Base-by-base conservation (phyloP, 2,329 filamentous ascomycete species). In the Metarhizium robertsii region DNA sequence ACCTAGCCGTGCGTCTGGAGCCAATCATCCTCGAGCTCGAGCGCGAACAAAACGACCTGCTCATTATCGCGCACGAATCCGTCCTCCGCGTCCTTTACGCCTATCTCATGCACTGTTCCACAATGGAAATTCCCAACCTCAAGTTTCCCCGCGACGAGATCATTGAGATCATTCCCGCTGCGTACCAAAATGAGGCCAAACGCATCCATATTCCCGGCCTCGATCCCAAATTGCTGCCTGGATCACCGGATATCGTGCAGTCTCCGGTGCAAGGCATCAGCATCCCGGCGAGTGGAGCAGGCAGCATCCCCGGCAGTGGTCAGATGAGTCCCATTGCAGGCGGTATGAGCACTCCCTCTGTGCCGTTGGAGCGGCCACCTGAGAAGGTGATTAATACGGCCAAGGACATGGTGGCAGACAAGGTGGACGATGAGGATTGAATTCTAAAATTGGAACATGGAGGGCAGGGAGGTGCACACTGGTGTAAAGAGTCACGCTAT, bases 41-140 rank as follows among this genome's bases (percentile, higher is more conserved):
- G 75, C 86, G 94, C 47, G 94, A 99, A 73, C 90, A 96, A 64
- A 95, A 95, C 61, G 94, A 99, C 68, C 80, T 99, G n/a, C 81
- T 99, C 53, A 96, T 99, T 67, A 96, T 99, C 62, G 94, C 94
- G 0, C 94, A 99, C 70, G 94, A 99, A 71, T 95, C 90, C 53
- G 94, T 99, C n/a, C 80, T 99, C 50, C 88, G 94, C 47, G 94
- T 99, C 29, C 80, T 99, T 3, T 99, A 99, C 68, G 92, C 92
- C 29, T 99, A 99, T 71, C 79, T 99, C 43, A 99, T 99, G 94
- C 94, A 95, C 63, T 97, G 94, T 73, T 94, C 92, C 68, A 92
- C 95, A 8, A 88, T 87, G 70, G 91, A 95, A 66, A 99, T 99
- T 59, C 94, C 94, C 4, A 87, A 86, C 62, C 82, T 99, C 59